Evolutionary conservation across 805 yeast species (phyloP).

Genomic region (Ogataea dorogensis): DNA sequence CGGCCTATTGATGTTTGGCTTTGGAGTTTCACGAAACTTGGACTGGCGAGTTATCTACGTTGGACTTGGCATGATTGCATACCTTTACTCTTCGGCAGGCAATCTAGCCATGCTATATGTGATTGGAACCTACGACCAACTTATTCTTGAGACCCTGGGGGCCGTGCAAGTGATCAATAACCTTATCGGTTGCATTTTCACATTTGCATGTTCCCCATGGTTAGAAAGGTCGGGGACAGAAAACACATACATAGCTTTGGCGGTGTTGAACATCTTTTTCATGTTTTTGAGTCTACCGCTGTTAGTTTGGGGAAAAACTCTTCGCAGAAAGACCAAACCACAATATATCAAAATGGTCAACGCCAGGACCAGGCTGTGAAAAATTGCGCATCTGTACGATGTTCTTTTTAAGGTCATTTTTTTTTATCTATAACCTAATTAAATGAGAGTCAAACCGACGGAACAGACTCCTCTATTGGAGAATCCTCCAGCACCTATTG

Average conservation of each 20-base stretch:
- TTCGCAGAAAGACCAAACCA: constrained; percentile 53
- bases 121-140: constrained; percentile 66
- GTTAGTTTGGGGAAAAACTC: constrained; percentile 56
- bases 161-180: constrained; percentile 65
- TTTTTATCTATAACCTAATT: no score
- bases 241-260: constrained; percentile 60
- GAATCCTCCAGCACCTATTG: not conserved
- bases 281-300: constrained; percentile 56
- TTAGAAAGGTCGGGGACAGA: constrained; percentile 52
- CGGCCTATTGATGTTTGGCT: constrained; percentile 63
- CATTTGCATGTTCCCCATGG: constrained; percentile 68
- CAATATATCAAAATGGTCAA: constrained; percentile 50
- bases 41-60: constrained; percentile 55
- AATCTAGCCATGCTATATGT: constrained; percentile 64
- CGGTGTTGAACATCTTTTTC: constrained; percentile 53
- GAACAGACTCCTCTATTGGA: constrained; percentile 9
- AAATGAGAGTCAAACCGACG: constrained; percentile 3
- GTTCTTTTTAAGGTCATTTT: no score
- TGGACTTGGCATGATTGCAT: constrained; percentile 63
- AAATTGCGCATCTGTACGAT: no score
- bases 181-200: constrained; percentile 60
- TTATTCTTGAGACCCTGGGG: constrained; percentile 65
- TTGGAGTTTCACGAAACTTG: constrained; percentile 54
- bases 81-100: constrained; percentile 67
- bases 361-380: constrained; percentile 30